phyloP scores from a whole-genome alignment of 805 yeast genomes.

The Wickerhamiella occidentalis region DNA sequence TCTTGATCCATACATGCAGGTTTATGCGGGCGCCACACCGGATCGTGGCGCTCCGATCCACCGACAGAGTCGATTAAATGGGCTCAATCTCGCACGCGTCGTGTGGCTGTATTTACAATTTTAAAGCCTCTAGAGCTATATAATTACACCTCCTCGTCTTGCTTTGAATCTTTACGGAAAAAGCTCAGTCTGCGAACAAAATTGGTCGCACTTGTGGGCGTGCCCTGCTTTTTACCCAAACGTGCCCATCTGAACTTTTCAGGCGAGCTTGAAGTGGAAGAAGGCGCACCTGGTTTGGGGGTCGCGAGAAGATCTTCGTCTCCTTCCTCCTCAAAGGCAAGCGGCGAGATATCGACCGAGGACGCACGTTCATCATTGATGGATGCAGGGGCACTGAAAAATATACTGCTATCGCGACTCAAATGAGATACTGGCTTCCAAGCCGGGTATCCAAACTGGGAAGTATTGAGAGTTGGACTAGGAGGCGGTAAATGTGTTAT shows the following conservation, averaged over 20 bases:
- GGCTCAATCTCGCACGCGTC: too few relatives aligned
- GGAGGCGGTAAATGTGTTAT: background rate
- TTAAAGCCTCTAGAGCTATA: background rate
- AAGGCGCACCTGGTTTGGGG: background rate
- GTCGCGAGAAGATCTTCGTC: background rate
- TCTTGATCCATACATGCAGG: background rate
- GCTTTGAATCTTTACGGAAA: constrained; percentile 9
- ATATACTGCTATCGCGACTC: constrained; percentile 10
- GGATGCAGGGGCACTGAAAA: constrained; percentile 5
- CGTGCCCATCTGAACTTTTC: constrained; percentile 10
- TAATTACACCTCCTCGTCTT: background rate
- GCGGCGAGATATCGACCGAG: background rate
- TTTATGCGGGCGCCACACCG: background rate
- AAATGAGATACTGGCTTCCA: constrained; percentile 3
- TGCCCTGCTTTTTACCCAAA: background rate
- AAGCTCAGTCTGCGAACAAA: constrained; percentile 13
- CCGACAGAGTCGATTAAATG: too few relatives aligned
- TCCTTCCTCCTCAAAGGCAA: background rate
- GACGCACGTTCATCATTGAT: background rate
- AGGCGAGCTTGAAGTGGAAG: constrained; percentile 5
- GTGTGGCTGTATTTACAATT: too few relatives aligned
- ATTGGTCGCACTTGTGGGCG: constrained; percentile 1
- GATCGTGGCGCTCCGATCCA: background rate
- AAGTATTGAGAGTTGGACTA: background rate
- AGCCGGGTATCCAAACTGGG: background rate